Evolutionary conservation across 2,329 filamentous ascomycete genomes (phyloP), one percentile per base, ranked within the genome.

Genomic region (Clarireedia monteithiana): DNA sequence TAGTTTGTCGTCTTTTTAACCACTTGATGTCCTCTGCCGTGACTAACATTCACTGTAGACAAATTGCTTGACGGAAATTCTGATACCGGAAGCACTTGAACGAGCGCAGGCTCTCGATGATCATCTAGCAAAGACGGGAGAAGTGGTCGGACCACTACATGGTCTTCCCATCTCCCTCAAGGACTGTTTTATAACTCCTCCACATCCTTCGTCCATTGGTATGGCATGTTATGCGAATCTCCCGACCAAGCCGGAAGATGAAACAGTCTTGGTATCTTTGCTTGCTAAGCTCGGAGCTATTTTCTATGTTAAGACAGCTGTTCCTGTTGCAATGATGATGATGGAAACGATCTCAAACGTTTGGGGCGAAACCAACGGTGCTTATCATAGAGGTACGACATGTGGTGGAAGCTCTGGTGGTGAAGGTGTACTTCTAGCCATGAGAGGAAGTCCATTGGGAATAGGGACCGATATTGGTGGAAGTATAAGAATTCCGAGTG

Each of bases 281-380:
- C 64, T 76, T 2, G 64, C 68, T 3, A 67, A 69, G 36, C 65
- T 73, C 1, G 74, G 74, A n/a, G 72, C 71, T 0, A 79, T 96
- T 1, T 91, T 91, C 0, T 95, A 95, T 68, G 89, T 91, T 63
- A 96, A 96, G 76, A 96, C 91, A 0, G 92, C 91, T 90, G 91
- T 34, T 85, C 91, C 65, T 4, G 63, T 64, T 42, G 63, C 53
- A n/a, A 53, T 67, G 34, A 68, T 65, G 60, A 61, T 67, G 47
- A 64, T 63, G 14, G 72, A 74, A 36, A 71, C 47, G 3, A 39
- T 48, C 5, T 53, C 50, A 7, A 57, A 57, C 34, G 56, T 56
- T 14, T 55, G 45, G 52, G 53, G 39, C 4, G 48, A 48, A 38
- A 71, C 70, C 0, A 58, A 72, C 20, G 75, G 75, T 56, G 74